A percentile compares a stretch with the other conserved stretches of the same genome.
These are phyloP conservation scores for Suillus alpinus DNA, from an alignment of 768 basidiomycete genomes.

Conservation along the genomic window DNA sequence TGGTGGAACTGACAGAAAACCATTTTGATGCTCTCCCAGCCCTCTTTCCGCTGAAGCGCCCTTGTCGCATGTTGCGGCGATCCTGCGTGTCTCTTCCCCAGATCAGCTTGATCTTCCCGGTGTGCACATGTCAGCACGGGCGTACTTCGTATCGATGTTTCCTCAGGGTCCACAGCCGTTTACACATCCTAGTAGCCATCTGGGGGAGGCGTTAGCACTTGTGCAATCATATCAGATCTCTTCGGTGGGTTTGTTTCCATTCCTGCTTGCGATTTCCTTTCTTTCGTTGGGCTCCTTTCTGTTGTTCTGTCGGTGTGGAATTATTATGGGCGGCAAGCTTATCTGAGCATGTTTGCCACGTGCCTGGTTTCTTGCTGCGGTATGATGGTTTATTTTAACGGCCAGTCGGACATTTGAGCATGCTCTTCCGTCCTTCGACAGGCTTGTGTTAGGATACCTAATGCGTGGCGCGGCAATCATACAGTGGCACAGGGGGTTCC, in stretches of 20 bases:
- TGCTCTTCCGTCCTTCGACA: too few relatives aligned
- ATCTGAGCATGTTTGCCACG: neutral
- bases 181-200: slow-evolving; percentile 35
- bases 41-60: slow-evolving; percentile 43
- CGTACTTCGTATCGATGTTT: slow-evolving; percentile 44
- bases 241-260: slow-evolving; percentile 40
- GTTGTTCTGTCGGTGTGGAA: neutral
- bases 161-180: slow-evolving; percentile 47
- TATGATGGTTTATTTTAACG: neutral
- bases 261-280: neutral
- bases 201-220: slow-evolving; percentile 53
- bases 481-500: neutral
- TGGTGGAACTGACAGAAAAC: neutral
- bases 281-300: neutral
- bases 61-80: slow-evolving; percentile 46
- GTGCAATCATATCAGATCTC: slow-evolving; percentile 45
- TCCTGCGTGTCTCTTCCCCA: slow-evolving; percentile 58
- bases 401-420: neutral
- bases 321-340: neutral
- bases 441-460: neutral
- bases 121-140: slow-evolving; percentile 45
- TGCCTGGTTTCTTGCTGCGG: neutral
- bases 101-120: slow-evolving; percentile 54
- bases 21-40: slow-evolving; percentile 30
- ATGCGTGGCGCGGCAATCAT: too few relatives aligned